Percentiles rank a stretch among this genome's conserved stretches.
phyloP scores from a whole-genome alignment of 768 basidiomycete species.

The Suillus cothurnatus region DNA sequence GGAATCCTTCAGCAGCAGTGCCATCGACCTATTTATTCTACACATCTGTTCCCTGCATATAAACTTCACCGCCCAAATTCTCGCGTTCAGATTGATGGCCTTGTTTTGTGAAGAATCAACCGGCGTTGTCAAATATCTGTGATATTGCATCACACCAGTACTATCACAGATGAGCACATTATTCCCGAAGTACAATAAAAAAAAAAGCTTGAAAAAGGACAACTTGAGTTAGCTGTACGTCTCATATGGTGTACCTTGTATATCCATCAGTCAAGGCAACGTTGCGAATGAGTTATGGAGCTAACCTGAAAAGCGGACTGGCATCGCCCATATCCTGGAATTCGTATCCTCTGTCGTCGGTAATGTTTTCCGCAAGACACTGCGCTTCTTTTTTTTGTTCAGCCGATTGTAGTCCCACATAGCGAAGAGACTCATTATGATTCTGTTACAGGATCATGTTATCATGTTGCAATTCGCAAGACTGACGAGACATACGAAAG shows the following conservation, averaged over 20 bases:
- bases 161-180: not conserved
- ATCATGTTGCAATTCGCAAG: conserved; percentile 16
- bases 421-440: conserved; percentile 40
- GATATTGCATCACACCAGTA: not conserved
- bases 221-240: not conserved
- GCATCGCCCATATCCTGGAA: conserved; percentile 53
- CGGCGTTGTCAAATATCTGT: not conserved
- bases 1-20: not conserved
- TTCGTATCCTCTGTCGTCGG: conserved; percentile 38
- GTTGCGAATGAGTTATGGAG: not conserved
- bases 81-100: not conserved
- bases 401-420: conserved; percentile 53
- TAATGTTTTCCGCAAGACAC: conserved; percentile 48
- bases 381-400: conserved; percentile 52
- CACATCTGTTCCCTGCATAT: too few species aligned
- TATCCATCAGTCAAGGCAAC: not conserved
- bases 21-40: not conserved
- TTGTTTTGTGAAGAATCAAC: not conserved
- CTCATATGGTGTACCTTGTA: conserved; percentile 2
- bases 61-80: not conserved
- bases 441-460: conserved; percentile 38
- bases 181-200: not conserved
- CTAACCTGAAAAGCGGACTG: conserved; percentile 56
- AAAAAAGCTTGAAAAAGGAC: not conserved
- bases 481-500: conserved; percentile 23